Base-by-base conservation (phyloP, 2,329 filamentous ascomycete genomes). In the Cadophora luteo-olivacea region DNA sequence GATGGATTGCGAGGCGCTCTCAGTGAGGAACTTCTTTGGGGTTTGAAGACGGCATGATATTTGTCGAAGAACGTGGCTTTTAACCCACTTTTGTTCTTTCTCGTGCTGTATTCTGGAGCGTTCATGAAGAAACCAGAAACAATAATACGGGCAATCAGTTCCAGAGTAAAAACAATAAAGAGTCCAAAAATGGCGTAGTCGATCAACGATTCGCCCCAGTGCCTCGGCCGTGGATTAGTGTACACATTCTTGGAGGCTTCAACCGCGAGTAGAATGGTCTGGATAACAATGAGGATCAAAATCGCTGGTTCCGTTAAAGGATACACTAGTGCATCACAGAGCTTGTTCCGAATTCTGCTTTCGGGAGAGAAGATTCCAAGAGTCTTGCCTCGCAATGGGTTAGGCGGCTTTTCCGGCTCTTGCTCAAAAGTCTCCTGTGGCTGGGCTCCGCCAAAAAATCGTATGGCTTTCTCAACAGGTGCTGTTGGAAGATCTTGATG, bases 41-140 rank as follows among this genome's bases (percentile, higher is more conserved):
- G 91, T n/a, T 91, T 89, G 77, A 98, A 97, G 29, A 97, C 85
- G 25, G 88, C 86, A 69, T 89, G 88, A 69, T 92, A 92, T 80
- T 94, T 94, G 70, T 92, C 90, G 52, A 88, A 82, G 24, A 97
- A 83, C 12, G 91, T 92, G 72, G 90, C 89, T 64, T 88, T 89
- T 9, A 97, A 81, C 12, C 94, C 92, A 38, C 90, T 84, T 72
- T 91, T 87, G 64, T 92, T 88, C 79, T 97, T 92, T 70, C 97
- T 92, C 5, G 94, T 97, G 79, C 93, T 97, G 79, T 97, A 97
- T 77, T 97, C 94, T 9, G 89, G 83, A 1, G 96, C 92, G 77
- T 99, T 99, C 72, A 97, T 84, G 38, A 99, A 85, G 74, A 99
- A 92, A 0, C 96, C 97, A 0, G 96, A 99, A 0, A 99, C 97